Conservation (phyloP, 495 filamentous ascomycete genomes). For the Penicillium lividum region DNA sequence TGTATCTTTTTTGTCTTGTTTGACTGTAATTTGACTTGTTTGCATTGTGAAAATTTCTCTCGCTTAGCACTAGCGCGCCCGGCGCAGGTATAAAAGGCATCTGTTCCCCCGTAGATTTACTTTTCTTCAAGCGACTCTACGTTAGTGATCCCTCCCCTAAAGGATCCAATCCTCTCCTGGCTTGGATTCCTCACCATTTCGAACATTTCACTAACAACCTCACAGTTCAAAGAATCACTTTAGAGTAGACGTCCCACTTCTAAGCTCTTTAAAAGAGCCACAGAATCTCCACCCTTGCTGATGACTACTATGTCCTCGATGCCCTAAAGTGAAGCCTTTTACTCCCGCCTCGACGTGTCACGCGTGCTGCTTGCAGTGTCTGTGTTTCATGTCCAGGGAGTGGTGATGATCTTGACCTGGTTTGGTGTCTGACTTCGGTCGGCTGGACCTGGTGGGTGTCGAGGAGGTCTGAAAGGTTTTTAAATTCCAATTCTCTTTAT, state of each 20-base stretch:
- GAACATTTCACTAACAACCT: slow-evolving; percentile 19
- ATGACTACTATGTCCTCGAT: slow-evolving; percentile 67
- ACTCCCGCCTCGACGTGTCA: slow-evolving; percentile 54
- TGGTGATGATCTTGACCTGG: slow-evolving; percentile 75
- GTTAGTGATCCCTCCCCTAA: slow-evolving; percentile 50
- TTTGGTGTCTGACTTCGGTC: slow-evolving; percentile 63
- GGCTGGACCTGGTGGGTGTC: slow-evolving; percentile 63
- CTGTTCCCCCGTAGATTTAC: slow-evolving; percentile 20
- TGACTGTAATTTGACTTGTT: not conserved
- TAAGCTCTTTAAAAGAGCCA: slow-evolving; percentile 78
- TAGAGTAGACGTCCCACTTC: slow-evolving; percentile 80
- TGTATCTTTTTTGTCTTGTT: too few relatives aligned
- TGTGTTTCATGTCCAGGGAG: slow-evolving; percentile 52
- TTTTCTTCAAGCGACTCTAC: slow-evolving; percentile 64
- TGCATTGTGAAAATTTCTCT: not conserved
- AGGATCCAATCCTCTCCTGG: not conserved
- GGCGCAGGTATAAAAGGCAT: not conserved
- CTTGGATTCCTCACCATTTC: not conserved
- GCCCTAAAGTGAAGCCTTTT: slow-evolving; percentile 71
- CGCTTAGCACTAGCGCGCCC: slow-evolving; percentile 1
- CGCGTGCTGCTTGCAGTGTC: slow-evolving; percentile 31
- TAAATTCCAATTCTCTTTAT: slow-evolving; percentile 7
- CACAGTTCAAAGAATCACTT: slow-evolving; percentile 84
- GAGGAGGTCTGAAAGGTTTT: slow-evolving; percentile 70
- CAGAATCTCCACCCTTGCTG: slow-evolving; percentile 75